Evolutionary conservation across 495 filamentous ascomycete species (phyloP).

Genomic region (Paragyromitra xinjiangensis): DNA sequence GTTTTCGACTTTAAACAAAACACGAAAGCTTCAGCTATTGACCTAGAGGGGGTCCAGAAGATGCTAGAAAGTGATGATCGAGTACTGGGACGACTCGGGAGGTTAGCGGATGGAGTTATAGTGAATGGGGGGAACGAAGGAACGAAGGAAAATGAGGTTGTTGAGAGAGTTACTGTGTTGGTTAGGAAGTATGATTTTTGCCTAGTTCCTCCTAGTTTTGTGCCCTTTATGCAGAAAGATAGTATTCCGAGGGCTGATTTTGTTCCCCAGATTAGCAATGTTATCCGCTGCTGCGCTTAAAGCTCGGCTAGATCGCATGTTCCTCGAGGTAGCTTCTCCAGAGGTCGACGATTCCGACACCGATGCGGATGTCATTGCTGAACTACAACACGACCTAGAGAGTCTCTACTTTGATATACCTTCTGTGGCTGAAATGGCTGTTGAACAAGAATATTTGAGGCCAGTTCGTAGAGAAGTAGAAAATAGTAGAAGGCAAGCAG

Average conservation of each 20-base stretch:
- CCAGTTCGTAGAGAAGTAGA: conserved; percentile 47
- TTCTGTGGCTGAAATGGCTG: conserved; percentile 53
- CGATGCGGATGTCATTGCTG: conserved; percentile 37
- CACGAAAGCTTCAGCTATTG: conserved; percentile 30
- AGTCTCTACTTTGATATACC: conserved; percentile 55
- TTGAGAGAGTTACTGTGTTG: conserved; percentile 44
- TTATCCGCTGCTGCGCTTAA: conserved; percentile 50
- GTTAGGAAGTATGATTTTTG: conserved; percentile 47
- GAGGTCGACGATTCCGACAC: not conserved
- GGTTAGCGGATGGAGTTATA: conserved; percentile 47
- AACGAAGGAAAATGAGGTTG: conserved; percentile 35
- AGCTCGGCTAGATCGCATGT: conserved; percentile 51
- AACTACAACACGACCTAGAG: conserved; percentile 54
- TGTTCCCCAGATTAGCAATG: conserved; percentile 33
- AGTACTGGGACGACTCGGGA: conserved; percentile 49
- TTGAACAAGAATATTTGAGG: conserved; percentile 51
- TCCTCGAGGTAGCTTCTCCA: conserved; percentile 39
- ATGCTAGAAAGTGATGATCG: conserved; percentile 56
- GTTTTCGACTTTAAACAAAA: conserved; percentile 49
- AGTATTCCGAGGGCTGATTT: conserved; percentile 18
- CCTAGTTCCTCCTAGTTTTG: not conserved
- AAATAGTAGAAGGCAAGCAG: conserved; percentile 32
- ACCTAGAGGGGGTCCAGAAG: conserved; percentile 39
- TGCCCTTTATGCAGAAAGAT: not conserved
- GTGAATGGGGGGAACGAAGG: conserved; percentile 15